Percentiles rank a stretch among this genome's conserved stretches.
phyloP scores from a whole-genome alignment of 345 rosid genomes.

The Gossypium ekmanianum region DNA sequence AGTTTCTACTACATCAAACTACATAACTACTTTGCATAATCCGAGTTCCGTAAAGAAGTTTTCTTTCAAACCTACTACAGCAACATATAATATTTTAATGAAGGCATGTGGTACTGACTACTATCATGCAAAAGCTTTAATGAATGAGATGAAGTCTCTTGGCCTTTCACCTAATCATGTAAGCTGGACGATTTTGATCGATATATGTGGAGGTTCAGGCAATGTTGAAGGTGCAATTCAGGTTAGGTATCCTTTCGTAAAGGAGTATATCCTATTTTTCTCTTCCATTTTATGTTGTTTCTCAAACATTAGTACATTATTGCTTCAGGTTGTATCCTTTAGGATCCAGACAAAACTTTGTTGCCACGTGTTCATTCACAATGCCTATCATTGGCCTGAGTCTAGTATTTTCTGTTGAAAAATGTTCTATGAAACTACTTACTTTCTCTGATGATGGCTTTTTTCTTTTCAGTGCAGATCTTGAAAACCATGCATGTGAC shows the following conservation, averaged over 20 bases:
- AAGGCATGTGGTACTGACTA: conserved; percentile 82
- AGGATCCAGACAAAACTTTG: neutral
- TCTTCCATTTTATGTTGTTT: neutral
- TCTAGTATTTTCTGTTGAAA: neutral
- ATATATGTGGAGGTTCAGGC: conserved; percentile 68
- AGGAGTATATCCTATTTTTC: neutral
- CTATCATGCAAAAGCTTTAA: conserved; percentile 58
- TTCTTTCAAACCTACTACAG: conserved; percentile 60
- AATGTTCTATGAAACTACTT: conserved; percentile 1
- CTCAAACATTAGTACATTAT: conserved; percentile 2
- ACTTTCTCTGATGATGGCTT: conserved; percentile 25
- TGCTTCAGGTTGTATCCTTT: neutral
- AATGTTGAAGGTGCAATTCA: conserved; percentile 68
- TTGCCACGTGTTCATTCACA: neutral
- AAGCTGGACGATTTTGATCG: conserved; percentile 87
- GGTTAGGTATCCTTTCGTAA: conserved; percentile 38
- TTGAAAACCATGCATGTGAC: conserved; percentile 65
- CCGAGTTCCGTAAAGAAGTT: conserved; percentile 41
- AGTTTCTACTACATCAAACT: conserved; percentile 18
- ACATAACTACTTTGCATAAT: conserved; percentile 32
- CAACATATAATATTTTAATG: conserved; percentile 75
- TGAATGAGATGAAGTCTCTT: conserved; percentile 72
- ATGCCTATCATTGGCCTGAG: neutral
- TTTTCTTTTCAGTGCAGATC: conserved; percentile 55
- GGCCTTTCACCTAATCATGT: conserved; percentile 74